Evolutionary conservation across 164 flowering plant genomes (phyloP).

Genomic region (Magnolia changhungtana): DNA sequence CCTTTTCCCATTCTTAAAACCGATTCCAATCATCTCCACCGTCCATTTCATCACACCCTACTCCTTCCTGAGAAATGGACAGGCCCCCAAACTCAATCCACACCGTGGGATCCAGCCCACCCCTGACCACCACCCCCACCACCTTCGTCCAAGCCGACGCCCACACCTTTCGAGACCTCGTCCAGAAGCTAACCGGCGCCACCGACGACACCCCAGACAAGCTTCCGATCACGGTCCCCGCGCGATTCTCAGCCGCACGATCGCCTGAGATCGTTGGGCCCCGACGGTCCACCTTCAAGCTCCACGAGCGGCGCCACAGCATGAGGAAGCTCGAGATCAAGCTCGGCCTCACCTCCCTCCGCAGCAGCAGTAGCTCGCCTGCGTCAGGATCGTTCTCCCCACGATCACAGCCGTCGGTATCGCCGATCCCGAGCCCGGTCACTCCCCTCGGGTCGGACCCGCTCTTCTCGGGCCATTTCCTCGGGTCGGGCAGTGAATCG

Average conservation of each 20-base stretch:
- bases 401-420: conserved; percentile 7
- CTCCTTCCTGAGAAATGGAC: not conserved
- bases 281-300: conserved; percentile 45
- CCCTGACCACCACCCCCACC: conserved; percentile 24
- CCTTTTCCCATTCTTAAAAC: not conserved
- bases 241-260: conserved; percentile 19
- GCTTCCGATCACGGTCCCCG: conserved; percentile 31
- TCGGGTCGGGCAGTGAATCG: conserved; percentile 25
- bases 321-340: conserved; percentile 45
- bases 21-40: not conserved
- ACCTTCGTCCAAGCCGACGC: conserved; percentile 59
- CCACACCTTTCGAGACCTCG: conserved; percentile 41
- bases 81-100: conserved; percentile 1
- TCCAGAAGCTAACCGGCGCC: conserved; percentile 54
- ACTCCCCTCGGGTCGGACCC: conserved; percentile 38
- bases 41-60: not conserved
- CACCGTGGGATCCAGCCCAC: not conserved
- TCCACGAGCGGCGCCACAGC: conserved; percentile 50
- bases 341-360: conserved; percentile 35
- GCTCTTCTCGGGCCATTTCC: conserved; percentile 16
- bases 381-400: conserved; percentile 10
- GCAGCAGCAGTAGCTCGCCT: conserved; percentile 2
- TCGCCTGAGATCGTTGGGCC: conserved; percentile 30
- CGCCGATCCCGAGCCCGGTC: conserved; percentile 40
- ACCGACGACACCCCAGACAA: conserved; percentile 27